These are phyloP conservation scores for Aspergillus pseudoterreus DNA, from an alignment of 2,329 filamentous ascomycete species.

Conservation along the genomic window DNA sequence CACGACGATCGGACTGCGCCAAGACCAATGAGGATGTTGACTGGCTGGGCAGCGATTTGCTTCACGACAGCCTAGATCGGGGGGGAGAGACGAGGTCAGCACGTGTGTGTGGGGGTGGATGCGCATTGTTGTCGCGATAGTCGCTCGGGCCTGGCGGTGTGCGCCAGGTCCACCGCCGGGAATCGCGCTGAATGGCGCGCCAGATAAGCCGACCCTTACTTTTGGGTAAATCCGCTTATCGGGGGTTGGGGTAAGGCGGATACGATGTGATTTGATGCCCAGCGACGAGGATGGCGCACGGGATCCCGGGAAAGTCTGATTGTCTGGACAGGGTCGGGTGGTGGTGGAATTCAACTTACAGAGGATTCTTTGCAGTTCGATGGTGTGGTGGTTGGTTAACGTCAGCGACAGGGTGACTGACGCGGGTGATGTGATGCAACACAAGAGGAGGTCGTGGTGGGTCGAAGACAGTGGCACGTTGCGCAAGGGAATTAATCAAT, in stretches of 20 bases:
- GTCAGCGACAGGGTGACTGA: slow-evolving; percentile 23
- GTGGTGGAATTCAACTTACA: slow-evolving; percentile 12
- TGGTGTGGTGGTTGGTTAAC: slow-evolving; percentile 16
- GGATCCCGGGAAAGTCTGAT: slow-evolving; percentile 8
- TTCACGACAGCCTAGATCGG: slow-evolving; percentile 32
- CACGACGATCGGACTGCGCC: slow-evolving; percentile 22
- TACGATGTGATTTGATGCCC: slow-evolving; percentile 11
- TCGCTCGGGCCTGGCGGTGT: slow-evolving; percentile 26
- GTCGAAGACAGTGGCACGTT: slow-evolving; percentile 24
- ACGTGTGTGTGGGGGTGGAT: slow-evolving; percentile 28
- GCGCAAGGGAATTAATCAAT: slow-evolving; percentile 15
- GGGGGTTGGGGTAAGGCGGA: slow-evolving; percentile 1
- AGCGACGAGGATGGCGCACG: slow-evolving; percentile 6
- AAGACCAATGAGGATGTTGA: slow-evolving; percentile 18
- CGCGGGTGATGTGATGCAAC: slow-evolving; percentile 25
- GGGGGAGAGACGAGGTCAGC: slow-evolving; percentile 19
- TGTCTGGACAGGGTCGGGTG: slow-evolving; percentile 7
- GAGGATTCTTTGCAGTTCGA: slow-evolving; percentile 2
- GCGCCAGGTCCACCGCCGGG: slow-evolving; percentile 21
- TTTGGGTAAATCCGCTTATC: not conserved
- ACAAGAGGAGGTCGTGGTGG: slow-evolving; percentile 31
- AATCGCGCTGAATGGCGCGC: slow-evolving; percentile 16
- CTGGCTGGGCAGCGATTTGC: slow-evolving; percentile 38
- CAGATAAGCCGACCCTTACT: slow-evolving; percentile 8
- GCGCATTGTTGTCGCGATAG: slow-evolving; percentile 20